Base-by-base conservation (phyloP, 257 asterid species). In the Perilla frutescens region DNA sequence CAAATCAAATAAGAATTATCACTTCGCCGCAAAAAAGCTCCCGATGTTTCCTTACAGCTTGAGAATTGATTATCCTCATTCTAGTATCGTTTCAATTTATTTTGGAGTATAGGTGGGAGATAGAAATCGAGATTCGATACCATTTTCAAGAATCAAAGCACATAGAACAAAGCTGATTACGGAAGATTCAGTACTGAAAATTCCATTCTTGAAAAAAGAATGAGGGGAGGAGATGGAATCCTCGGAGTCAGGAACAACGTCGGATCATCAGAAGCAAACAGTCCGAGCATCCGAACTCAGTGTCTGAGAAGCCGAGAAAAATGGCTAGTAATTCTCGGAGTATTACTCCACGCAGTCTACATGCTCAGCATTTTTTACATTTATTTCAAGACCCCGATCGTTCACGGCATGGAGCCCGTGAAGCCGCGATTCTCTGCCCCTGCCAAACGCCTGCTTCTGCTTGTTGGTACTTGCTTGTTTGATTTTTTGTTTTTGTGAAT, bases 341-440 rank as follows among this genome's bases (percentile, higher is more conserved):
- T 94, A n/a, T 65, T 89, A 63, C 92, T 94, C 60, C 99, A 94
- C 90, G 97, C 98, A 34, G 89, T 91, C 7, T 93, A 91, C 87
- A 93, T 93, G 98, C 91, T 94, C 73, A 91, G 99, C 88, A 94
- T 92, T 76, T 92, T 94, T 90, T 97, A 94, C 72, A 94, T 94
- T 44, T 94, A 90, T 74, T 94, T 94, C 97, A 90, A 94, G 87
- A 84, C 88, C 55, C 99, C 98, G 0, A 92, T 94, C 64, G 98
- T 94, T 57, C 99, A 94, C 71, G 99, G 98, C 82, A 88, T 92
- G 96, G 96, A 90, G 6, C 98, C 91, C 49, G 97, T 94, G 10
- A 45, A 62, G 11, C 98, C 99, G 10, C 96, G 96, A 34, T 86
- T 87, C 76, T 13, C 77, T 34, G 82, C 91, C n/a, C 97, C 99